Evolutionary conservation across 1,284 basidiomycete genomes (phyloP), one percentile per base, ranked within the genome.

Genomic region (Pulveroboletus sp.): DNA sequence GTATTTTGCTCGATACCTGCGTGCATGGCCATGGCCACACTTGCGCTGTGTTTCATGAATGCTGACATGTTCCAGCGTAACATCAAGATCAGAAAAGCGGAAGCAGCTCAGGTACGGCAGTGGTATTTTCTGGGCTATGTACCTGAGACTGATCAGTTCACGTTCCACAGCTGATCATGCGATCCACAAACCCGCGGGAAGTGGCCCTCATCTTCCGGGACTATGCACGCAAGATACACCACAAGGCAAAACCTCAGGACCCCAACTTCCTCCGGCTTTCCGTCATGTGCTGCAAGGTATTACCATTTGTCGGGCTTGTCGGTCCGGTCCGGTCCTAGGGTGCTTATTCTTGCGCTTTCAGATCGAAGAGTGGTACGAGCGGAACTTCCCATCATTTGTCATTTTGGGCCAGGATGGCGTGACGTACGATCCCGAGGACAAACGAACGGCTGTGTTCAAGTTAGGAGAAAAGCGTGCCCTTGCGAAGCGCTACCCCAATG

Each of bases 1-100:
- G 94, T 94, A 75, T 99, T 99, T 76, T 95, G 93, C 66, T 94
- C 96, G 4, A 94, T 98, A 58, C 96, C 96, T 12, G 93, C 92
- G 33, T 85, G 89, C 24, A 98, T 99, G 96, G 95, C 96, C 1
- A 91, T 99, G 64, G 96, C 97, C 8, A 99, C 96, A 9, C 79
- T 99, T 26, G 85, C 91, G 48, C 73, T 91, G 52, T 96, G 95
- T 75, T 97, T 96, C 76, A 93, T 92, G 91, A 99, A 99, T 76
- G 84, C 86, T 2, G 78, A 81, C n/a, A 91, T 99, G 78, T 87
- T 98, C 74, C 83, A 91, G 66, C 77, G 83, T 67, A 97, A 98
- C 69, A 89, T 98, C 73, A 98, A 99, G 77, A 99, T 99, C 66
- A 84, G 96, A 56, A 96, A 96, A 72, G 93, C 93, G 2, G 84